A percentile compares a stretch with the other conserved stretches of the same genome.
These are phyloP conservation scores for Spinacia oleracea DNA, from an alignment of 179 eudicot genomes.

Conservation along the genomic window DNA sequence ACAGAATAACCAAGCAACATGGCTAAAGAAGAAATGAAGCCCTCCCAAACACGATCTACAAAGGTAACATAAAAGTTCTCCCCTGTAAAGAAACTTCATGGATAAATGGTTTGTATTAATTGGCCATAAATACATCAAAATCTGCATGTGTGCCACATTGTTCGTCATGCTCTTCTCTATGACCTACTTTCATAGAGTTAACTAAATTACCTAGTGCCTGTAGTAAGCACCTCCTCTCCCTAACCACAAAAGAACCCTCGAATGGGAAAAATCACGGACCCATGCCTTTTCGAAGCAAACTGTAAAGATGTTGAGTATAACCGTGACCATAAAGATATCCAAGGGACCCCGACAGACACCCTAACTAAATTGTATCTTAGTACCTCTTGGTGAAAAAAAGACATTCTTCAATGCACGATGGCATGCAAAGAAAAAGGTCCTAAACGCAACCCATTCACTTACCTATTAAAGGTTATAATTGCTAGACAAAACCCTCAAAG, in stretches of 20 bases:
- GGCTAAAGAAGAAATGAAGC: not conserved
- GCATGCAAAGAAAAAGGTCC: not conserved
- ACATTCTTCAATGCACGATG: not conserved
- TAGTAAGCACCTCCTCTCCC: not conserved
- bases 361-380: not conserved
- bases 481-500: not conserved
- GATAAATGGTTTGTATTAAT: too few species aligned
- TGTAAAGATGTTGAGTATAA: not conserved
- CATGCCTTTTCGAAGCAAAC: not conserved
- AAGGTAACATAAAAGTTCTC: not conserved
- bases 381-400: not conserved
- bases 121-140: not conserved
- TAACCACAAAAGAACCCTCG: not conserved
- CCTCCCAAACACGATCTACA: not conserved
- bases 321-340: not conserved
- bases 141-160: not conserved
- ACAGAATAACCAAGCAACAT: not conserved
- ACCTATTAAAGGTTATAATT: not conserved
- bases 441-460: not conserved
- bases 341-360: not conserved
- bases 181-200: not conserved
- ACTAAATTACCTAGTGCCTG: not conserved
- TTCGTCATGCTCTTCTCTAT: not conserved
- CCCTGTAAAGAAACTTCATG: not conserved
- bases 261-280: not conserved